Evolutionary conservation across 2,329 filamentous ascomycete genomes (phyloP), one percentile per base, ranked within the genome.

Genomic region (Mycosphaerelloides madeirae): DNA sequence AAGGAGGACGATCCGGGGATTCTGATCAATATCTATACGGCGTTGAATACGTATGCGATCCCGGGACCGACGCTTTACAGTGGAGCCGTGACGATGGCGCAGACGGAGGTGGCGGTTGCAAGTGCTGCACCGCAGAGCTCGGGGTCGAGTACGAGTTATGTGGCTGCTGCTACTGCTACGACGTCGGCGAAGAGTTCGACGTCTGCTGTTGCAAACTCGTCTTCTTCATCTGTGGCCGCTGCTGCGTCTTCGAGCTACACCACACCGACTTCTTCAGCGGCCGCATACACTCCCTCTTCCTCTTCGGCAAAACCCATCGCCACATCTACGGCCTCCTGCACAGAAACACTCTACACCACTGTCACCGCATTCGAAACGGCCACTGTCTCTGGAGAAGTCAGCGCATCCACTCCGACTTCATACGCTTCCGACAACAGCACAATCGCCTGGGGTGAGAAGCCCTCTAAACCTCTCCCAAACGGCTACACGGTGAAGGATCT

Each of bases 1-100:
- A 79, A 68, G 43, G 67, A 70, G 55, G 65, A 68, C 43, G 79
- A 82, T 59, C 64, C 75, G 13, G 80, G 80, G 48, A 77, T 84
- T 58, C 53, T 70, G 49, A 65, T 81, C 70, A 77, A 76, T 71
- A 72, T 83, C 64, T 83, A 81, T 71, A 58, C 64, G 38, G 53
- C 62, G 31, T 57, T 73, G 43, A 60, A 57, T 50, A 64, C 59
- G 19, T 79, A 79, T 58, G 51, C 58, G 15, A 76, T 78, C 35
- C 76, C 76, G 22, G 76, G 76, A n/a, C 76, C 76, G 7, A 53
- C 64, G 38, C 57, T 68, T 35, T 57, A 50, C 29, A 44, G 46
- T 29, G 44, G 38, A 15, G 46, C 38, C 15, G 36, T 28, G 7
- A 38, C 41, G 8, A 41, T 33, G 6, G 29, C 38, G n/a, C 49